Evolutionary conservation across 805 yeast species (phyloP).

Genomic region (Clavispora asparagi): DNA sequence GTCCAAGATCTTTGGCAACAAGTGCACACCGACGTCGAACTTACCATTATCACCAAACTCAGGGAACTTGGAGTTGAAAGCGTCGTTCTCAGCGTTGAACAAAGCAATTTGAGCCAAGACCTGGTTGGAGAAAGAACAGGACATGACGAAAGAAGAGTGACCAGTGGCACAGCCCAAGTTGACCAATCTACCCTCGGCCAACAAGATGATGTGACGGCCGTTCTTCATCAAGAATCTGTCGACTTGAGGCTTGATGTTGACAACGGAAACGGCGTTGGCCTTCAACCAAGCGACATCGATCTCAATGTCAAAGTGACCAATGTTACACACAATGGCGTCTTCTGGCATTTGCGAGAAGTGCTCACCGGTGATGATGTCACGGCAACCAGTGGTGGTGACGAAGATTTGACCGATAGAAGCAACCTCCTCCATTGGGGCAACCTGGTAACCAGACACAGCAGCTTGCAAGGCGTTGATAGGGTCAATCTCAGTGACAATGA

Average conservation of each 20-base stretch:
- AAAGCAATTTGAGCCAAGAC: constrained; percentile 86
- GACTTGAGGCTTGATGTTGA: constrained; percentile 98
- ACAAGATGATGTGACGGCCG: constrained; percentile 91
- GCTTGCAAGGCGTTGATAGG: constrained; percentile 99
- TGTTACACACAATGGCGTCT: constrained; percentile 99
- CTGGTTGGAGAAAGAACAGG: constrained; percentile 99
- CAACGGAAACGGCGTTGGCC: constrained; percentile 87
- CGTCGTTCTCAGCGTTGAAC: constrained; percentile 80
- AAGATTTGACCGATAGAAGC: constrained; percentile 92
- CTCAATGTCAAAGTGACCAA: constrained; percentile 99
- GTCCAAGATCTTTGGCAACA: constrained; percentile 95
- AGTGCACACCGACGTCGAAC: constrained; percentile 88
- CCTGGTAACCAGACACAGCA: constrained; percentile 98
- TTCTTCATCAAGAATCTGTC: constrained; percentile 88
- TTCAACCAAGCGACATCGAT: constrained; percentile 99
- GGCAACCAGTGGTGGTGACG: constrained; percentile 99
- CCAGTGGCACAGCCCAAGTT: constrained; percentile 99
- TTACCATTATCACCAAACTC: constrained; percentile 93
- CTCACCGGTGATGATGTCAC: constrained; percentile 89
- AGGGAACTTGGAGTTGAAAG: constrained; percentile 72
- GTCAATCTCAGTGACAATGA: constrained; percentile 93
- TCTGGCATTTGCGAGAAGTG: constrained; percentile 94
- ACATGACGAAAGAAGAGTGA: constrained; percentile 98
- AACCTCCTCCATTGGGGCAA: constrained; percentile 90
- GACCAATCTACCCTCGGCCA: constrained; percentile 99